Evolutionary conservation across 1,284 basidiomycete species (phyloP), one percentile per base, ranked within the genome.

Genomic region (Cryptococcus wingfieldii): DNA sequence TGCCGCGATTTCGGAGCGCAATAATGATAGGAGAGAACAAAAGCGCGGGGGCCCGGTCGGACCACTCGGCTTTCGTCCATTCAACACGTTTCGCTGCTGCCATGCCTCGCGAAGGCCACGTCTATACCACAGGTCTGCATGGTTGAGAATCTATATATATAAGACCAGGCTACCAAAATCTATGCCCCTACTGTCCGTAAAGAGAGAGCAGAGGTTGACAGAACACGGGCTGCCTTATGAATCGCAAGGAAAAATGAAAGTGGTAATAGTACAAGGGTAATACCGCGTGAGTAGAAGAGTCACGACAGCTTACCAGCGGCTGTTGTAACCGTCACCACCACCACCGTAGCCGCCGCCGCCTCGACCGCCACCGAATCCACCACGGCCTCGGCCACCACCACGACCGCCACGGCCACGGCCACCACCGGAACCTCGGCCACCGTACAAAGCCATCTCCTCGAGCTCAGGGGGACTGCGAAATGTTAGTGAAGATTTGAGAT

Each of bases 391-490:
- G 23, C 69, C 66, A 42, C 75, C 62, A 45, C 75, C 66, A 38
- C 87, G 83, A 70, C 89, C 82, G 61, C 87, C 84, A 38, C 77
- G 66, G 27, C 70, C 67, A 74, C 79, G 55, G 53, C 76, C 59
- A 50, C 75, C 62, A 43, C 77, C 75, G 48, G 78, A 76, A 37
- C 79, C 76, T n/a, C 79, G 74, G 47, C 89, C 88, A 56, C 89
- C 85, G 75, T 86, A 95, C 80, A 85, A 85, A 3, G 83, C 83
- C 91, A 98, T 96, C 79, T 98, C 90, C 74, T 93, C 88, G 3
- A 98, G 81, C 74, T 95, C 90, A 53, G 88, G 84, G 23, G 95
- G 92, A 47, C 57, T 59, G 38, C 27, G 18, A 39, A 28, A 2
- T n/a, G 16, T 41, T 39, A 51, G 13, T 10, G 25, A 39, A 27